Base-by-base conservation (phyloP, 148 eudicot genomes). In the Rhododendron mucronatum region DNA sequence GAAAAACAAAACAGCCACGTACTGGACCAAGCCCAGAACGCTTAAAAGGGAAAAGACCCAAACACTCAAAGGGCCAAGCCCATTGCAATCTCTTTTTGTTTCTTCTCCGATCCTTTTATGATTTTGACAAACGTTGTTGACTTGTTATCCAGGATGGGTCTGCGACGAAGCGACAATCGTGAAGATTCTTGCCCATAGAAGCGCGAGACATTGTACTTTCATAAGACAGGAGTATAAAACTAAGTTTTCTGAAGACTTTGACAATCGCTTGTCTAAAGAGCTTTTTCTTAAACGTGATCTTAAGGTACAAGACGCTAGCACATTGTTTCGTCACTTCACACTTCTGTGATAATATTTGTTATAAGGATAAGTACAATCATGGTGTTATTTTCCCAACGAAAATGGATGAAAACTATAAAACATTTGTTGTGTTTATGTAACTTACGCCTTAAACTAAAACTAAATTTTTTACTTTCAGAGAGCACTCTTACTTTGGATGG, bases 121-220 rank as follows among this genome's bases (percentile, higher is more conserved):
- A 7, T 6, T 41, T 41, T 41, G 45, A 41, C 45, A 41, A 41
- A 41, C 1, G 45, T 41, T 41, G 45, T 41, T 41, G 45, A 9
- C 23, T 83, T 67, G 71, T 47, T 69, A 15, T 16, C 48, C 74
- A 96, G 98, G 95, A 21, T 87, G 92, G 83, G 95, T 94, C 23
- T 94, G 98, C 84, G 96, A 96, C 87, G 89, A 93, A 48, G 63
- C 92, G 69, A 84, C 92, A 4, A 92, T 96, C 37, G 88, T 96
- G 53, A 88, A 89, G 75, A 91, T 94, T 67, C 95, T 94, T 81
- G 96, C 98, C 80, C 95, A 92, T 88, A 90, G 96, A 74, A 94
- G 95, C 90, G 87, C 94, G 79, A 83, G 93, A 12, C 98, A 93
- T 79, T 95, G 98, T 78, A 83, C 88, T 76, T 87, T 90, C 48